Evolutionary conservation across 345 rosid genomes (phyloP).

Genomic region (Punica granatum): DNA sequence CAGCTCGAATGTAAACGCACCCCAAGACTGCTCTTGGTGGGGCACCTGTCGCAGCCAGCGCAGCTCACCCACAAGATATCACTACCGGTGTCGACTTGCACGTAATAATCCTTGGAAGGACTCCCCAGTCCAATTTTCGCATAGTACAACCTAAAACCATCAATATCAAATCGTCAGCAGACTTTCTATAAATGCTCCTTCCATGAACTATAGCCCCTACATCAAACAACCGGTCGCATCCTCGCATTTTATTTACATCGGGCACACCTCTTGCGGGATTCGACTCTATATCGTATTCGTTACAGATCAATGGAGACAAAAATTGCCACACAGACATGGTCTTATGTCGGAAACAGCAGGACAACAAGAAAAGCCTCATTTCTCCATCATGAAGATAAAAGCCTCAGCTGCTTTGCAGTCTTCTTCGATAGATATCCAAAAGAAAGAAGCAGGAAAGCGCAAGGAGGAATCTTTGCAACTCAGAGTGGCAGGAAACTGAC

Average conservation of each 20-base stretch:
- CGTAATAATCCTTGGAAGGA: conserved; percentile 67
- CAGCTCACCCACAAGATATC: conserved; percentile 92
- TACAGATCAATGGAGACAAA: too few relatives aligned
- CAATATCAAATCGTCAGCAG: not conserved
- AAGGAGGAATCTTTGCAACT: not conserved
- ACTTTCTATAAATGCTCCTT: not conserved
- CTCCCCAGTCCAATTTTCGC: conserved; percentile 59
- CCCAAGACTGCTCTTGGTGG: conserved; percentile 58
- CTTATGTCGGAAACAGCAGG: not conserved
- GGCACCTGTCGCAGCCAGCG: conserved; percentile 57
- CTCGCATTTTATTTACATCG: not conserved
- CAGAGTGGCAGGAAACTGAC: conserved; percentile 23
- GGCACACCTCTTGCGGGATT: too few relatives aligned
- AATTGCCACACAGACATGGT: not conserved
- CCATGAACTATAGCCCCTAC: not conserved
- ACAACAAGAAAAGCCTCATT: not conserved
- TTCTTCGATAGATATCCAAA: not conserved
- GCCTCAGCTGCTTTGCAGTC: not conserved
- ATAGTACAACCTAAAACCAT: conserved; percentile 57
- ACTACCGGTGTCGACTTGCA: conserved; percentile 94
- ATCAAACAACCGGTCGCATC: not conserved
- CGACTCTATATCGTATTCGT: too few relatives aligned
- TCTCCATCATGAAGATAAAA: not conserved
- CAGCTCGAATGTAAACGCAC: conserved; percentile 25
- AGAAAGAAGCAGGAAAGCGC: not conserved